phyloP scores from a whole-genome alignment of 2,329 filamentous ascomycete species.

The Cyphellophora attinorum region DNA sequence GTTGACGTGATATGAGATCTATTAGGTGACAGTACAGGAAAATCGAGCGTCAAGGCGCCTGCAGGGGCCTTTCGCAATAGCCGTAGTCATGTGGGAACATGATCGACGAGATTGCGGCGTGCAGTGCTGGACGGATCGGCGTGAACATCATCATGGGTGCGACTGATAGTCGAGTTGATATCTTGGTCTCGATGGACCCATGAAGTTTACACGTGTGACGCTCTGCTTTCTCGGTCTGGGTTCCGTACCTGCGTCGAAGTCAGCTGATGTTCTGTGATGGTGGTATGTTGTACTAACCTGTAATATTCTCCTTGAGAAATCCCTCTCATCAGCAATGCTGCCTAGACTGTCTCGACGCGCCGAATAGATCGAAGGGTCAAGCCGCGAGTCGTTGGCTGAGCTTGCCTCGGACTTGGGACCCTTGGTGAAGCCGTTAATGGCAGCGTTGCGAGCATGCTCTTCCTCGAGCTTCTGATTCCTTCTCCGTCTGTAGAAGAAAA shows the following conservation, averaged over 20 bases:
- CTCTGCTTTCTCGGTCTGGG: conserved; percentile 14
- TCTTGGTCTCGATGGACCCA: background rate
- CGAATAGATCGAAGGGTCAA: conserved; percentile 75
- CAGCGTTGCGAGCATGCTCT: conserved; percentile 72
- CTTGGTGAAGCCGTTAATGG: conserved; percentile 60
- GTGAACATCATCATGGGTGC: background rate
- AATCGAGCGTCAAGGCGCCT: no score
- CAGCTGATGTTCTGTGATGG: background rate
- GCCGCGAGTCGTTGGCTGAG: conserved; percentile 70
- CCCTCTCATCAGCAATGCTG: conserved; percentile 93
- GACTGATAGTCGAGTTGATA: no score
- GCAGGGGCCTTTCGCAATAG: no score
- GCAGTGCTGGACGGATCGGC: no score
- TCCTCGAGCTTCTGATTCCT: conserved; percentile 71
- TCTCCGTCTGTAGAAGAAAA: conserved; percentile 67
- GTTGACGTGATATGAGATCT: no score
- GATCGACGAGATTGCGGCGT: no score
- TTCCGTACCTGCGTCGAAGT: conserved; percentile 13
- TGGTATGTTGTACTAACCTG: conserved; percentile 54
- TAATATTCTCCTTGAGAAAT: conserved; percentile 91
- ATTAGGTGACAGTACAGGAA: no score
- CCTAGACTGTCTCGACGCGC: conserved; percentile 82
- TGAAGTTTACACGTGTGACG: conserved; percentile 5
- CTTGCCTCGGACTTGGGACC: conserved; percentile 54
- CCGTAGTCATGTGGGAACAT: no score